Conservation (phyloP, 2,329 filamentous ascomycete species). For the Aureobasidium mangrovei region DNA sequence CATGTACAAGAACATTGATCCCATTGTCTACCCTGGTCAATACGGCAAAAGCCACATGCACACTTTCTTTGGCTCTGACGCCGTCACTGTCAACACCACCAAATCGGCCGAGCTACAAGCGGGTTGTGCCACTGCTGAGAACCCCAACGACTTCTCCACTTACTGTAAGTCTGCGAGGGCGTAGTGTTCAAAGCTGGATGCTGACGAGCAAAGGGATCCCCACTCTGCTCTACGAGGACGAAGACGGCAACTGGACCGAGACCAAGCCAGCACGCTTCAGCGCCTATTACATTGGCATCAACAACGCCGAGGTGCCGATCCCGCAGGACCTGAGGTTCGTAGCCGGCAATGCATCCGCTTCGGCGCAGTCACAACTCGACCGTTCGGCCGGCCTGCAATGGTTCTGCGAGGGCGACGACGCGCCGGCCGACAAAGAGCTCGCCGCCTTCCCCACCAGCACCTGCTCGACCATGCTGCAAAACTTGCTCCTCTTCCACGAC, state of each 20-base stretch:
- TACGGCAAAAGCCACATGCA: slow-evolving; percentile 36
- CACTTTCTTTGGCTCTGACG: slow-evolving; percentile 39
- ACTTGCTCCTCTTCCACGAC: slow-evolving; percentile 38
- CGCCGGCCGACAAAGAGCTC: background rate
- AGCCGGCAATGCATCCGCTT: slow-evolving; percentile 33
- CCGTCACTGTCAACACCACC: slow-evolving; percentile 31
- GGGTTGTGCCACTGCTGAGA: slow-evolving; percentile 38
- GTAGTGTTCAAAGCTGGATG: background rate
- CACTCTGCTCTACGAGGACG: slow-evolving; percentile 33
- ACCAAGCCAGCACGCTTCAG: slow-evolving; percentile 39
- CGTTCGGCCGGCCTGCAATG: slow-evolving; percentile 25
- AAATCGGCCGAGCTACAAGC: slow-evolving; percentile 32
- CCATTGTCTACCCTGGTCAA: slow-evolving; percentile 34
- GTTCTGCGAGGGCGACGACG: slow-evolving; percentile 29
- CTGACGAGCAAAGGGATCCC: slow-evolving; percentile 29
- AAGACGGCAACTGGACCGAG: slow-evolving; percentile 41
- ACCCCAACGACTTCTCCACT: slow-evolving; percentile 39
- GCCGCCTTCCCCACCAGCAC: slow-evolving; percentile 29
- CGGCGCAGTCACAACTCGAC: slow-evolving; percentile 22
- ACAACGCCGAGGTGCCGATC: slow-evolving; percentile 36
- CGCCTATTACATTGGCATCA: slow-evolving; percentile 39
- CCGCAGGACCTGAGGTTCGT: slow-evolving; percentile 37
- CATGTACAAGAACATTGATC: slow-evolving; percentile 40
- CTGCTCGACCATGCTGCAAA: slow-evolving; percentile 38
- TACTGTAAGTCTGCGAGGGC: slow-evolving; percentile 27